Evolutionary conservation across 1,284 basidiomycete species (phyloP).

Genomic region (Agaricales sp.): DNA sequence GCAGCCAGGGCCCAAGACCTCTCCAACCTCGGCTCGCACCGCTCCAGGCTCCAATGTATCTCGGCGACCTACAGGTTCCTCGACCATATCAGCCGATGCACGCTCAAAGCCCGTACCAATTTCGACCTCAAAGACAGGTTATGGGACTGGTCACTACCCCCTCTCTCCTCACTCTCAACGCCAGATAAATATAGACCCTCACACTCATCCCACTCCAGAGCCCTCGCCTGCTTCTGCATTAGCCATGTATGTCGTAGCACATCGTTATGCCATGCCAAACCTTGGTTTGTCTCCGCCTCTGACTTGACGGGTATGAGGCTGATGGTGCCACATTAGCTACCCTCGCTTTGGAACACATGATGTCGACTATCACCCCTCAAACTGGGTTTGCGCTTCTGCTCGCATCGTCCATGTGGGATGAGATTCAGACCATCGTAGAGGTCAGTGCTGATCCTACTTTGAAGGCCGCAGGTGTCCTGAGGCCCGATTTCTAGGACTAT

Average conservation of each 20-base stretch:
- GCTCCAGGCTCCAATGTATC: constrained; percentile 11
- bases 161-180: constrained; percentile 35
- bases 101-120: constrained; percentile 32
- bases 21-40: constrained; percentile 14
- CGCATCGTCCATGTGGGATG: constrained; percentile 56
- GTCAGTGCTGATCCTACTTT: constrained; percentile 18
- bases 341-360: constrained; percentile 67
- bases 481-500: constrained; percentile 34
- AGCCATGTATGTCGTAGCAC: constrained; percentile 73
- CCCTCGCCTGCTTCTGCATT: constrained; percentile 64
- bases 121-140: constrained; percentile 19
- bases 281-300: not conserved
- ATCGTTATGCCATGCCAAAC: constrained; percentile 60
- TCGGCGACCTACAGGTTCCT: constrained; percentile 11
- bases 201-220: constrained; percentile 58
- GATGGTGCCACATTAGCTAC: constrained; percentile 35
- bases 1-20: not conserved
- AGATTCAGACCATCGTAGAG: constrained; percentile 51
- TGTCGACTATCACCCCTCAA: constrained; percentile 61
- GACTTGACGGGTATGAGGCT: not conserved
- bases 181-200: constrained; percentile 46
- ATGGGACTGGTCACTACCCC: constrained; percentile 29
- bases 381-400: constrained; percentile 66
- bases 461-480: constrained; percentile 2
- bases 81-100: constrained; percentile 11